Evolutionary conservation across 805 yeast genomes (phyloP).

Genomic region (Ogataea nakhonphanomensis): DNA sequence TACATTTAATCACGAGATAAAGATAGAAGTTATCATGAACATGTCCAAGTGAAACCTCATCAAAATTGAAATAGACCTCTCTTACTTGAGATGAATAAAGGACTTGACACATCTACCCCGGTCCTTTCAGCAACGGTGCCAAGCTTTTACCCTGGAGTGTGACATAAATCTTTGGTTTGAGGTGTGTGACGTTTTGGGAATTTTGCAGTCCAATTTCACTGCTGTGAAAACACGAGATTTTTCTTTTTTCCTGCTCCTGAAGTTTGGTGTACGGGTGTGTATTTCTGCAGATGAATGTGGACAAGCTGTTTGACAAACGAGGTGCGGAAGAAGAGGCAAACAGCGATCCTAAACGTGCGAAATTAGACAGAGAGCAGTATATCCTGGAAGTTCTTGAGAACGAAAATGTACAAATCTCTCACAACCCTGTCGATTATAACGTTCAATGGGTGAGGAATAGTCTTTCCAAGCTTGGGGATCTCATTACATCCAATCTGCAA

Average conservation of each 20-base stretch:
- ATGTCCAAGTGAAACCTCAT: too few species aligned
- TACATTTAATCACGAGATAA: too few species aligned
- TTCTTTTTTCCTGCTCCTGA: background rate
- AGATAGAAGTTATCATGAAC: too few species aligned
- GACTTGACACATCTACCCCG: too few species aligned
- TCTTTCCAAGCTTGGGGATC: slow-evolving; percentile 8
- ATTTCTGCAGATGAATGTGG: slow-evolving; percentile 4
- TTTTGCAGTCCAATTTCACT: too few species aligned
- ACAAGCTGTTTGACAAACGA: slow-evolving; percentile 5
- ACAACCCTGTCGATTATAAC: slow-evolving; percentile 6
- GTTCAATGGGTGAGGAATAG: slow-evolving; percentile 12
- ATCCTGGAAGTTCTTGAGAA: slow-evolving; percentile 11
- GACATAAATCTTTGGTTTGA: too few species aligned
- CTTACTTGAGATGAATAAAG: too few species aligned
- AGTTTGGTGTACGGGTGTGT: slow-evolving; percentile 10
- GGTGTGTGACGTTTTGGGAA: too few species aligned
- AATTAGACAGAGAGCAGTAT: background rate
- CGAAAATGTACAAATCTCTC: slow-evolving; percentile 1
- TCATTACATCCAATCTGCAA: slow-evolving; percentile 11
- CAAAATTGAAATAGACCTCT: too few species aligned
- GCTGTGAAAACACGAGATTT: too few species aligned
- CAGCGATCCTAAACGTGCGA: background rate
- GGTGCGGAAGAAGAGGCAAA: background rate
- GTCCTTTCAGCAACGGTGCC: too few species aligned
- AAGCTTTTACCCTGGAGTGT: too few species aligned